Evolutionary conservation across 768 basidiomycete genomes (phyloP), one percentile per base, ranked within the genome.

Genomic region (Galerina sulciceps): DNA sequence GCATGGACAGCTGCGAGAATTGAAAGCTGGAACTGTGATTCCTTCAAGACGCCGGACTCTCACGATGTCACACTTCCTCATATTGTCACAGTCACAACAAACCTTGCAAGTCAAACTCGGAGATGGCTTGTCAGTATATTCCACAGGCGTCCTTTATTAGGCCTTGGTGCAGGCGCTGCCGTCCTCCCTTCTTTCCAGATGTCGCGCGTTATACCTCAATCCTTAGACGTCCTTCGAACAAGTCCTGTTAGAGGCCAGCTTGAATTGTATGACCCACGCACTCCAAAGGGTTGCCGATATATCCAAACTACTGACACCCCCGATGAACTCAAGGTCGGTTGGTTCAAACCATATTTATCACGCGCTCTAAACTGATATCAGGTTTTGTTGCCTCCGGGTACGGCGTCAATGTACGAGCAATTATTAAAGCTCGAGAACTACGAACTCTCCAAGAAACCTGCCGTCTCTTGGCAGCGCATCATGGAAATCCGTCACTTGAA

Each of bases 261-360:
- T 49, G 90, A 91, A 67, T 82, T 85, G n/a, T 79, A 81, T 44
- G 86, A 89, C 64, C 70, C 83, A 10, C 79, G 71, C 60, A 78
- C 85, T 23, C 71, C 76, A n/a, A 69, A 71, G 36, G 87, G 89
- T 53, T 89, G 86, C 80, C 78, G 90, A 62, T 91, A 85, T 72
- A 76, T 91, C 47, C 89, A 91, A 68, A 86, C 86, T 54, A 90
- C 89, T 15, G 89, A 91, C 67, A 91, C 89, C 26, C 85, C 84
- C 13, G 85, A 89, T 72, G 87, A 91, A 69, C 81, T 91, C 68
- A 89, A 87, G 79, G 89, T 87, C 53, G 68, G 36, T 20, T 36
- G 22, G n/a, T 15, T 36, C 23, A 11, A 35, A 36, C 1, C 42
- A 5, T 43, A 47, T 26, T 43, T 22, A 6, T 55, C 26, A 10